Evolutionary conservation across 1,284 basidiomycete genomes (phyloP).

Genomic region (Ceratorhiza oryzae-sativae): DNA sequence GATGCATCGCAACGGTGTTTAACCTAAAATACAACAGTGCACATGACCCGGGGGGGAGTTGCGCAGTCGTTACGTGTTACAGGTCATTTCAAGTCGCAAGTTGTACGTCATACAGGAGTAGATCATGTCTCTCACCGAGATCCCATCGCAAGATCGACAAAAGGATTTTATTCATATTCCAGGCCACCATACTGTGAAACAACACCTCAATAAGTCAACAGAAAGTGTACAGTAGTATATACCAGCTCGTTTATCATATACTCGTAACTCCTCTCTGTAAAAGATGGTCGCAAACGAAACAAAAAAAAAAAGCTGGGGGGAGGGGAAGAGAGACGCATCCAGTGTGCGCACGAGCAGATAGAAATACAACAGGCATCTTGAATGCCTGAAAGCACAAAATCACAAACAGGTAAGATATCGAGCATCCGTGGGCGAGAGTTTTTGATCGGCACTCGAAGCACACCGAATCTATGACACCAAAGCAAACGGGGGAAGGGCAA

Average conservation of each 20-base stretch:
- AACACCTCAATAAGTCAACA: slow-evolving; percentile 37
- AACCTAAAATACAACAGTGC: background rate
- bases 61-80: background rate
- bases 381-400: slow-evolving; percentile 26
- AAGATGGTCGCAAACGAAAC: background rate
- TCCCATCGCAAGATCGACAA: background rate
- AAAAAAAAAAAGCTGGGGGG: background rate
- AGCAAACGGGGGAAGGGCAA: background rate
- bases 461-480: slow-evolving; percentile 24
- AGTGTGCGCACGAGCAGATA: slow-evolving; percentile 4
- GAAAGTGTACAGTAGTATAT: slow-evolving; percentile 40
- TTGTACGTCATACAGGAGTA: background rate
- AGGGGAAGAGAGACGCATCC: background rate
- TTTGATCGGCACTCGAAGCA: slow-evolving; percentile 15
- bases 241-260: slow-evolving; percentile 36
- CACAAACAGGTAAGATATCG: slow-evolving; percentile 25
- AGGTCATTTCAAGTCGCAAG: background rate
- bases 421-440: background rate
- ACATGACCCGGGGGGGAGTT: background rate
- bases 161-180: slow-evolving; percentile 32
- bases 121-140: background rate
- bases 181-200: slow-evolving; percentile 15
- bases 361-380: slow-evolving; percentile 35
- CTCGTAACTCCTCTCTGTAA: slow-evolving; percentile 37
- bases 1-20: background rate